These are phyloP conservation scores for Uncinocarpus reesii DNA, from an alignment of 2,329 filamentous ascomycete genomes.

Conservation along the genomic window DNA sequence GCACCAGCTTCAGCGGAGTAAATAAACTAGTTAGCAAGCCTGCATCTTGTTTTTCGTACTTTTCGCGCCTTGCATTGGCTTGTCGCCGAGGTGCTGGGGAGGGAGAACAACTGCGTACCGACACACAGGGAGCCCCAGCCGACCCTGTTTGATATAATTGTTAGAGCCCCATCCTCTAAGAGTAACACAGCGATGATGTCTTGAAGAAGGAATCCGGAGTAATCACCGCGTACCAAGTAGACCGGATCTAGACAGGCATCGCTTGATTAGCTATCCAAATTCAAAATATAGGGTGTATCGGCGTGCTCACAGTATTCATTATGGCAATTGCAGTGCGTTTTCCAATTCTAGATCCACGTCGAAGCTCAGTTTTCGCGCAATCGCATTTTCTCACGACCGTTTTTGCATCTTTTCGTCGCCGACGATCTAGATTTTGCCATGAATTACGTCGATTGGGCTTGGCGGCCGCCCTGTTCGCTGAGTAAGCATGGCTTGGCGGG, in stretches of 20 bases:
- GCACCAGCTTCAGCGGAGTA: slow-evolving; percentile 56
- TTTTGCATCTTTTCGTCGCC: too few species aligned
- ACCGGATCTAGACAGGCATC: slow-evolving; percentile 40
- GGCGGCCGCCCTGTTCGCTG: too few species aligned
- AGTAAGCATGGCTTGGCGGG: too few species aligned
- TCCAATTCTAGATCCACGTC: too few species aligned
- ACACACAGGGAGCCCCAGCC: slow-evolving; percentile 85
- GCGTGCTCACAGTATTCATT: slow-evolving; percentile 45
- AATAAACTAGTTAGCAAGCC: slow-evolving; percentile 9
- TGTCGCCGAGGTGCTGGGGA: background rate
- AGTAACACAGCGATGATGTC: background rate
- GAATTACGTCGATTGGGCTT: too few species aligned
- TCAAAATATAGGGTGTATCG: background rate
- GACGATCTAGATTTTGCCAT: too few species aligned
- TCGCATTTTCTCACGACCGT: too few species aligned
- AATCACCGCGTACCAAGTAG: slow-evolving; percentile 43
- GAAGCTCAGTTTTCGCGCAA: too few species aligned
- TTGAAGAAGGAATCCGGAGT: background rate
- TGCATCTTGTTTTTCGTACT: background rate
- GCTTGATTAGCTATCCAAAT: background rate
- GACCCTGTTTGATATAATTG: slow-evolving; percentile 47
- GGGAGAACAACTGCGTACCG: slow-evolving; percentile 44
- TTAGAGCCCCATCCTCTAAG: background rate
- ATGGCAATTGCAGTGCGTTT: background rate
- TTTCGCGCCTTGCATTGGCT: background rate